Evolutionary conservation across 129 eudicot species (phyloP).

Genomic region (Arctium lappa): DNA sequence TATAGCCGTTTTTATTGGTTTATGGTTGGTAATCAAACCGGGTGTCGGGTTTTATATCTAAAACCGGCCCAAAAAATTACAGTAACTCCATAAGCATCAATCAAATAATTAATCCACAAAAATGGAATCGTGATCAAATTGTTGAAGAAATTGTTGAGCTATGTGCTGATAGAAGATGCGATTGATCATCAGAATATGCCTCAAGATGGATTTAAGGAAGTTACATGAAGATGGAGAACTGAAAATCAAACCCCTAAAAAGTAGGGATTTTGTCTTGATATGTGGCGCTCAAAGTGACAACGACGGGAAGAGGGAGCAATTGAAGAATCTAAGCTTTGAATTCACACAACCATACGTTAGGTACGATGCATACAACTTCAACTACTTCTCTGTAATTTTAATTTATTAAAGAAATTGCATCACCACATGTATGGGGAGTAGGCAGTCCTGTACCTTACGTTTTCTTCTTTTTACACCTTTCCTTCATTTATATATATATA

Average conservation of each 20-base stretch:
- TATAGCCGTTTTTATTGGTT: neutral
- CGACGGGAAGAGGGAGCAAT: slow-evolving; percentile 1
- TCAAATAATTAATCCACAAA: neutral
- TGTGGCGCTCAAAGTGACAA: neutral
- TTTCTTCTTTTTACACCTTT: slow-evolving; percentile 14
- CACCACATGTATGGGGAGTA: slow-evolving; percentile 15
- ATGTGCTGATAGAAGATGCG: neutral
- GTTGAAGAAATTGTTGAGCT: neutral
- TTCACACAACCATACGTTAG: slow-evolving; percentile 9
- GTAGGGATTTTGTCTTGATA: neutral
- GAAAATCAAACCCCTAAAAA: neutral
- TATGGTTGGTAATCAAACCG: no score
- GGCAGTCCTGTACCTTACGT: slow-evolving; percentile 23
- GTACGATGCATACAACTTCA: slow-evolving; percentile 12
- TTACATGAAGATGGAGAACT: neutral
- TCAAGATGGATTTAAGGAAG: neutral
- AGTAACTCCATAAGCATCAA: neutral
- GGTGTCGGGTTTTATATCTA: no score
- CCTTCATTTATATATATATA: neutral
- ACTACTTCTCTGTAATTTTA: slow-evolving; percentile 10
- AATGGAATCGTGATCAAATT: neutral
- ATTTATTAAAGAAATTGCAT: neutral
- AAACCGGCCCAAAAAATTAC: no score
- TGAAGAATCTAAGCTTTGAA: slow-evolving; percentile 13
- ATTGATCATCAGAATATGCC: neutral